Evolutionary conservation across 306 rosid genomes (phyloP).

Genomic region (Rosa rugosa): DNA sequence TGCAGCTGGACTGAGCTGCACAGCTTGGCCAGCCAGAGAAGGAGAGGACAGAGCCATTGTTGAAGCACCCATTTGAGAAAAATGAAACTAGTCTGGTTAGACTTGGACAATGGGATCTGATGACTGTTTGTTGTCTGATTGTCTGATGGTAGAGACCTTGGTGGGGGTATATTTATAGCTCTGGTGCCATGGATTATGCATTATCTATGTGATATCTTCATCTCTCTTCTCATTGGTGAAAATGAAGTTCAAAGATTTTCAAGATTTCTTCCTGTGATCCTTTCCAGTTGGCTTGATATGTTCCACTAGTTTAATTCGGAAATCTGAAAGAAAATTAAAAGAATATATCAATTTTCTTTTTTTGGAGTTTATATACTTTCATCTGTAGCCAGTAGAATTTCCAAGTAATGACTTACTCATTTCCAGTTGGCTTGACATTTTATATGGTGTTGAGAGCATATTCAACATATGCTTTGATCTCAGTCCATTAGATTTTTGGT

Average conservation of each 20-base stretch:
- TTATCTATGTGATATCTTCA: conserved; percentile 22
- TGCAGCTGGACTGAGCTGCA: conserved; percentile 15
- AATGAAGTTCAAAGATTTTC: background rate
- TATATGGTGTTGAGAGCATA: background rate
- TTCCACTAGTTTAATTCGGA: background rate
- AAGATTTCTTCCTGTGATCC: background rate
- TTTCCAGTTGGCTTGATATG: conserved; percentile 3
- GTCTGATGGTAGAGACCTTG: background rate
- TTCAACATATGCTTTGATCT: background rate
- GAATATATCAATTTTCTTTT: background rate
- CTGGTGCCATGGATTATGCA: background rate
- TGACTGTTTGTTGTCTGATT: background rate
- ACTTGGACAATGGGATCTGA: background rate
- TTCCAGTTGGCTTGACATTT: background rate
- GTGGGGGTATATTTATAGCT: background rate
- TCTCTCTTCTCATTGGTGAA: conserved; percentile 11
- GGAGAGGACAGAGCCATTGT: conserved; percentile 39
- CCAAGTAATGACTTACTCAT: background rate
- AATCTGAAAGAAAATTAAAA: background rate
- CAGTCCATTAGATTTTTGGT: background rate
- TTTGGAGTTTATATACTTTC: background rate
- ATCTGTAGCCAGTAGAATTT: background rate
- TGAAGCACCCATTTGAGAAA: conserved; percentile 29
- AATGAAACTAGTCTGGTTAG: background rate
- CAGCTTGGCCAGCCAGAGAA: conserved; percentile 37